Base-by-base conservation (phyloP, 768 basidiomycete genomes). In the Astraeus odoratus region DNA sequence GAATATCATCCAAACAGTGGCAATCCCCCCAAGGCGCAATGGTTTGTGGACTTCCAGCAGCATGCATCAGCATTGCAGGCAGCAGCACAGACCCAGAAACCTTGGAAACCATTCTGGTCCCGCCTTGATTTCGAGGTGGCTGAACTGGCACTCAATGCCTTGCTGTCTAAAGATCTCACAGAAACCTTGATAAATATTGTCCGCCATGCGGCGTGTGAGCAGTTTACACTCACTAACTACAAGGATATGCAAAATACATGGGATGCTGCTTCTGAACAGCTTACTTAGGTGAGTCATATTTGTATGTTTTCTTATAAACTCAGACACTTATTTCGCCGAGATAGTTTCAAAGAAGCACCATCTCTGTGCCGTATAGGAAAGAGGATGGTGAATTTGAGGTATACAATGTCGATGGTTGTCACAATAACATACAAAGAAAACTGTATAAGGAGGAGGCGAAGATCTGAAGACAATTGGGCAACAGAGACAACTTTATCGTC, bases 311-410 rank as follows among this genome's bases (percentile, higher is more conserved):
- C 25, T 41, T 18, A 41, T 25, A 20, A 9, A 26, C 26, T 10
- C 26, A 25, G 18, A 9, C 13, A 22, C 16, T 8, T 4, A n/a
- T 41, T 16, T 48, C 53, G 90, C 92, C 92, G 61, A 96, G 64
- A 60, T 94, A 90, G 37, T 81, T 47, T 4, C 37, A 24, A 24
- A 26, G 26, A 20, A 25, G 19, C n/a, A 18, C 5, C 15, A 43
- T 43, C 19, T 13, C 13, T 31, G 26, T 43, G 25, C 39, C 39
- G 19, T 41, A 41, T 25, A 19, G 26, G 16, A 25, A 25, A 9
- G 39, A 16, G 16, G 23, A 22, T 22, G 16, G 26, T 18, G 42
- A 43, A n/a, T 43, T 43, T 20, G 23, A 19, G 12, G 16, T 43
- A 8, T 43, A 43, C 15, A 16, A 38, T 15, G 20, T 24, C 20